A percentile compares a stretch with the other conserved stretches of the same genome.
Evolutionary conservation across 1,284 basidiomycete species (phyloP).

Genomic region (Tetrapyrgos nigripes): DNA sequence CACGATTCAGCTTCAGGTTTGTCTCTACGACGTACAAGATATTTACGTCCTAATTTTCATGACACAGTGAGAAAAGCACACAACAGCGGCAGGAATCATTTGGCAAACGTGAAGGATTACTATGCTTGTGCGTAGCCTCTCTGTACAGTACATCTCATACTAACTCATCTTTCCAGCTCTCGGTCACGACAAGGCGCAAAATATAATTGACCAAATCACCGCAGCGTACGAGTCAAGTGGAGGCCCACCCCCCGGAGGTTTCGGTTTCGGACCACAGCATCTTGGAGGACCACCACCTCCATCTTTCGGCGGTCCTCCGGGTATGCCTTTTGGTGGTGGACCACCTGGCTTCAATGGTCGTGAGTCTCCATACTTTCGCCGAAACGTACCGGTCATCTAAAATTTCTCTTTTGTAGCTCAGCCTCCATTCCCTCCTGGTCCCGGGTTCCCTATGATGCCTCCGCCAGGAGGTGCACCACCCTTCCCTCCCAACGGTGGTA

Average conservation of each 20-base stretch:
- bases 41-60: slow-evolving; percentile 24
- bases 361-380: slow-evolving; percentile 36
- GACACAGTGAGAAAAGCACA: slow-evolving; percentile 95
- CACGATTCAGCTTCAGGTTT: slow-evolving; percentile 88
- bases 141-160: slow-evolving; percentile 18
- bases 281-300: slow-evolving; percentile 62
- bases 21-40: slow-evolving; percentile 23
- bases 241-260: slow-evolving; percentile 85
- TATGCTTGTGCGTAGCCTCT: slow-evolving; percentile 78
- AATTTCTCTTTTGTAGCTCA: slow-evolving; percentile 44
- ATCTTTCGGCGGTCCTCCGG: slow-evolving; percentile 50
- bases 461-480: slow-evolving; percentile 25
- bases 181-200: slow-evolving; percentile 96
- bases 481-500: slow-evolving; percentile 49
- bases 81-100: slow-evolving; percentile 96
- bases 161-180: slow-evolving; percentile 60
- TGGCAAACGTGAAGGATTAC: slow-evolving; percentile 96
- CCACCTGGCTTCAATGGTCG: slow-evolving; percentile 59
- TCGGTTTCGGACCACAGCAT: slow-evolving; percentile 81
- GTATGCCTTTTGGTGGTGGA: slow-evolving; percentile 46
- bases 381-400: background rate
- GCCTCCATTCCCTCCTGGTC: slow-evolving; percentile 75
- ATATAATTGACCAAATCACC: slow-evolving; percentile 95
- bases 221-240: slow-evolving; percentile 87
- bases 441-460: slow-evolving; percentile 39